Evolutionary conservation across 2,329 filamentous ascomycete genomes (phyloP).

Genomic region (Ustulina deusta): DNA sequence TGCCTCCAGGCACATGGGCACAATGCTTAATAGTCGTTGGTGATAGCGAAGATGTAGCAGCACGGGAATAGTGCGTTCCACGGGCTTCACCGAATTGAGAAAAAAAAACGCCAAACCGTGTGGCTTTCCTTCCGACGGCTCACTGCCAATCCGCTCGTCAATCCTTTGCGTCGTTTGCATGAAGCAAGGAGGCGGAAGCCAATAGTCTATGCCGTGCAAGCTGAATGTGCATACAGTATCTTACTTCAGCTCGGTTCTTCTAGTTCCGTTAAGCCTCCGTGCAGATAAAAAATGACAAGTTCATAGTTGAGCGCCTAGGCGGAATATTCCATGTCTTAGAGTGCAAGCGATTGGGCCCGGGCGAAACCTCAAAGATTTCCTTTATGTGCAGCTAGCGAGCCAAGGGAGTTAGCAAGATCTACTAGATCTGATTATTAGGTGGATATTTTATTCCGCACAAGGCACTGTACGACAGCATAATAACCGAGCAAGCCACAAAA

Average conservation of each 20-base stretch:
- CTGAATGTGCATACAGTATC: slow-evolving; percentile 3
- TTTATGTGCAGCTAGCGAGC: slow-evolving; percentile 16
- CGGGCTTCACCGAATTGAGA: slow-evolving; percentile 3
- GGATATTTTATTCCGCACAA: background rate
- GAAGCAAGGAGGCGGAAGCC: slow-evolving; percentile 15
- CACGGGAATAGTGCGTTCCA: background rate
- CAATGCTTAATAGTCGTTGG: background rate
- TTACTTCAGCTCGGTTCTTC: slow-evolving; percentile 18
- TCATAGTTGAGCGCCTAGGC: background rate
- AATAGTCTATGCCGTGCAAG: slow-evolving; percentile 35
- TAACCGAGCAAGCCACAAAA: slow-evolving; percentile 6
- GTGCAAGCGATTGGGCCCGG: slow-evolving; percentile 24
- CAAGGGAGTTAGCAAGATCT: slow-evolving; percentile 12
- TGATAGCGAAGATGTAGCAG: background rate
- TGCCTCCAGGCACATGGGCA: slow-evolving; percentile 11
- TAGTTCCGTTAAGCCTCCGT: background rate
- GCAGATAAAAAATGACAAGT: slow-evolving; percentile 29
- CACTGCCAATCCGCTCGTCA: slow-evolving; percentile 18
- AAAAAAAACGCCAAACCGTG: slow-evolving; percentile 11
- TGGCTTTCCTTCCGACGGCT: slow-evolving; percentile 5
- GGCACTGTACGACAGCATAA: background rate
- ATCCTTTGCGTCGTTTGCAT: slow-evolving; percentile 18
- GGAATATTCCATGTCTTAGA: slow-evolving; percentile 2
- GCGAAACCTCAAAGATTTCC: slow-evolving; percentile 19
- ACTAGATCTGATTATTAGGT: background rate